Percentiles rank a stretch among this genome's conserved stretches.
Conservation (phyloP, 1,284 basidiomycete genomes). For the Pseudozyma sp. region DNA sequence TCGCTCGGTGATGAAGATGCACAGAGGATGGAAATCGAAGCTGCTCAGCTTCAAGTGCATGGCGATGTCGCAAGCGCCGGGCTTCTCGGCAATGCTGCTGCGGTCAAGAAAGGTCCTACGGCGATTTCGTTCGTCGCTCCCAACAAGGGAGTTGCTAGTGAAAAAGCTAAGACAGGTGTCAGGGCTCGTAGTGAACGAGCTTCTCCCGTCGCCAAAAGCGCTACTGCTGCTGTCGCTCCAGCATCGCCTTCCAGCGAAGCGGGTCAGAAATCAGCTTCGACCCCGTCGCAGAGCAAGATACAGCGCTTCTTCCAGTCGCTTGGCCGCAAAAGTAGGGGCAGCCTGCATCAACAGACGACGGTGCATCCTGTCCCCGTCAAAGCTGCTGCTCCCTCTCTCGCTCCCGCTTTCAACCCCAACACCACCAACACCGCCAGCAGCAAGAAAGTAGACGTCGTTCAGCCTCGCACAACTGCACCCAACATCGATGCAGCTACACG, state of each 20-base stretch:
- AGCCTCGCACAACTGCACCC: background rate
- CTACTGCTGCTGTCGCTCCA: background rate
- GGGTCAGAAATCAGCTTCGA: background rate
- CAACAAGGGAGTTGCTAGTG: background rate
- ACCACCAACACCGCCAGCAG: background rate
- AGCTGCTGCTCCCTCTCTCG: background rate
- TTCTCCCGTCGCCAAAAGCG: background rate
- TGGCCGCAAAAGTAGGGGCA: constrained; percentile 20
- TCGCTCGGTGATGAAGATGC: constrained; percentile 47
- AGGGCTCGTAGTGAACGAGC: constrained; percentile 3
- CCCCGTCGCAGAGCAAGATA: constrained; percentile 26
- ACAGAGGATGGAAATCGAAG: constrained; percentile 36
- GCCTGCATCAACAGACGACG: background rate
- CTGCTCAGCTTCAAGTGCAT: constrained; percentile 21
- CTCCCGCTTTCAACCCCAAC: background rate
- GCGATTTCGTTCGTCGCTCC: constrained; percentile 29
- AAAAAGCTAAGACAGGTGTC: background rate
- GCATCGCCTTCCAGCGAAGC: background rate
- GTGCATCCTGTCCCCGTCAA: too few relatives aligned
- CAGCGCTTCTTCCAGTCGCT: constrained; percentile 41
- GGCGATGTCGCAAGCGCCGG: constrained; percentile 3
- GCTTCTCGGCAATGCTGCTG: background rate
- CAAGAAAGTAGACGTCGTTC: background rate
- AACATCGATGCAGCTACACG: constrained; percentile 9
- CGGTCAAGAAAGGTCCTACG: constrained; percentile 24